Conservation (phyloP, 192 early-diverging fungal genomes). For the Backusella tarrabulga region DNA sequence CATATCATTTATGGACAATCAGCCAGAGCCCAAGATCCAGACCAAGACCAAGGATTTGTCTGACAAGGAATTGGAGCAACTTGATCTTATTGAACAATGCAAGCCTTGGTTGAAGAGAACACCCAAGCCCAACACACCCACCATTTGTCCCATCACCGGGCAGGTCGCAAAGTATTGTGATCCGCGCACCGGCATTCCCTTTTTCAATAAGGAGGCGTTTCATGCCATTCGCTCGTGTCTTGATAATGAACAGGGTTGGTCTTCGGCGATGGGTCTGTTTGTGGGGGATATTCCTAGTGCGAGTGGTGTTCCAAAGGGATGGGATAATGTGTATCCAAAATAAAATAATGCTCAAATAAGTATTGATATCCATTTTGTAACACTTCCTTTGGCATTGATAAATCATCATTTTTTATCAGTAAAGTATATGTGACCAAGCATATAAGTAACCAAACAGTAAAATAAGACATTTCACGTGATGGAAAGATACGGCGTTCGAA, state of each 20-base stretch:
- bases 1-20: slow-evolving; percentile 40
- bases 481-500: neutral
- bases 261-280: slow-evolving; percentile 17
- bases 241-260: slow-evolving; percentile 57
- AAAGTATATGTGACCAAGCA: no score
- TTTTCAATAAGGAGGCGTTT: slow-evolving; percentile 61
- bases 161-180: slow-evolving; percentile 58
- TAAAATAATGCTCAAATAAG: no score
- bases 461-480: neutral
- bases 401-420: no score
- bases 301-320: slow-evolving; percentile 27
- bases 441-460: no score
- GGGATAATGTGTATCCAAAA: slow-evolving; percentile 1
- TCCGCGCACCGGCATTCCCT: slow-evolving; percentile 56
- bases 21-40: neutral
- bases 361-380: no score
- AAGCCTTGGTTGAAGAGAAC: slow-evolving; percentile 18
- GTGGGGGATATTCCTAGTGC: slow-evolving; percentile 17
- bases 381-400: no score
- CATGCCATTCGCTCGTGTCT: slow-evolving; percentile 42
- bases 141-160: slow-evolving; percentile 61
- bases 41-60: neutral
- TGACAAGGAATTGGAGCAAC: slow-evolving; percentile 25
- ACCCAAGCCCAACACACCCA: slow-evolving; percentile 23
- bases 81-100: slow-evolving; percentile 26